phyloP scores from a whole-genome alignment of 2,329 filamentous ascomycete species.

The Orbilia javanica region DNA sequence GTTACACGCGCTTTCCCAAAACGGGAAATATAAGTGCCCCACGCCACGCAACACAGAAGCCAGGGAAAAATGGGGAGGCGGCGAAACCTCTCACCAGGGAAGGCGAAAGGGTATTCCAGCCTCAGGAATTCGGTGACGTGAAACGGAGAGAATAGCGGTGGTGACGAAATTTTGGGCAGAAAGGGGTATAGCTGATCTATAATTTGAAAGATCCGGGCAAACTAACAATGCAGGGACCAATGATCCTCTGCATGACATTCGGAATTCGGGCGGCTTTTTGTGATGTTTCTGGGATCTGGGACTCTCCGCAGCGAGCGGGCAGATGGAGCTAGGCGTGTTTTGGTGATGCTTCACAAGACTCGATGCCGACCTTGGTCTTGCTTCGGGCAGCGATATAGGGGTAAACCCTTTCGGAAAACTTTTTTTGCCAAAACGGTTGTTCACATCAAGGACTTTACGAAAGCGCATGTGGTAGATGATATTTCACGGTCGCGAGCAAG shows the following conservation, averaged over 20 bases:
- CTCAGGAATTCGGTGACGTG: conserved; percentile 31
- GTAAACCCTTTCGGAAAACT: neutral
- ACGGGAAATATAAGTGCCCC: conserved; percentile 26
- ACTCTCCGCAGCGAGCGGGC: neutral
- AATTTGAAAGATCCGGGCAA: conserved; percentile 22
- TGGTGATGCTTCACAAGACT: conserved; percentile 19
- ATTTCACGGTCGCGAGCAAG: neutral
- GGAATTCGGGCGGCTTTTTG: conserved; percentile 17
- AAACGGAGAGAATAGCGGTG: conserved; percentile 23
- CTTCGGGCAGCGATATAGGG: conserved; percentile 5
- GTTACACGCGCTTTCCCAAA: conserved; percentile 32
- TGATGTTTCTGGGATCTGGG: conserved; percentile 18
- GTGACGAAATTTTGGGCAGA: conserved; percentile 33
- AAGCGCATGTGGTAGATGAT: neutral
- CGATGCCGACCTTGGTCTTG: neutral
- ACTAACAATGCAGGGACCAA: conserved; percentile 36
- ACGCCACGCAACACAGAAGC: conserved; percentile 33
- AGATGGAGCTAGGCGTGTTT: conserved; percentile 5
- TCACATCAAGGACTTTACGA: neutral
- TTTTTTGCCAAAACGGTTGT: too few species aligned
- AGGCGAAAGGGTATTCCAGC: conserved; percentile 11
- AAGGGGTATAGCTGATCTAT: conserved; percentile 22
- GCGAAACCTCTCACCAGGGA: conserved; percentile 26
- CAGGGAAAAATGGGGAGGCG: conserved; percentile 34
- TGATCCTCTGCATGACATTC: conserved; percentile 20